phyloP scores from a whole-genome alignment of 2,329 filamentous ascomycete species.

The Pseudogymnoascus sp. region DNA sequence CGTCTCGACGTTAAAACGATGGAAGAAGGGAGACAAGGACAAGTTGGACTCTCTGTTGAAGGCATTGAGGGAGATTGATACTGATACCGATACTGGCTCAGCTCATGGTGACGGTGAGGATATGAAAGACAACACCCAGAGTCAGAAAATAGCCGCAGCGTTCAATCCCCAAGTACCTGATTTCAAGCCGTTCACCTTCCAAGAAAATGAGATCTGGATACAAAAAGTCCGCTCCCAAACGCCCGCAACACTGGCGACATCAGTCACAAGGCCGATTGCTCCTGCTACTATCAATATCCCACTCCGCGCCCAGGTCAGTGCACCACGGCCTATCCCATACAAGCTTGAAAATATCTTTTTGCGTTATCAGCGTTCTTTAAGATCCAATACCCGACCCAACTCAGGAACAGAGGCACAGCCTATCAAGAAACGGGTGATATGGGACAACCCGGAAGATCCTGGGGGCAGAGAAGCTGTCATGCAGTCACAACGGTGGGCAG shows the following conservation, averaged over 20 bases:
- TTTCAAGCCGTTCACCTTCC: neutral
- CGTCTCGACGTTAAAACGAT: neutral
- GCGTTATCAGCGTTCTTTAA: neutral
- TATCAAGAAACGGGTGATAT: neutral
- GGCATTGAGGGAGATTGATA: neutral
- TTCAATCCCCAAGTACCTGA: neutral
- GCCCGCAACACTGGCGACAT: neutral
- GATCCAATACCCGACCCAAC: neutral
- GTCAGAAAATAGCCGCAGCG: neutral
- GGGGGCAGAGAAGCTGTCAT: neutral
- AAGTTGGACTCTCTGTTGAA: neutral
- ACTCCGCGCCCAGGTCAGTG: neutral
- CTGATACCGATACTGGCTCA: neutral
- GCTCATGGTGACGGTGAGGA: neutral
- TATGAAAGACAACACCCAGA: neutral
- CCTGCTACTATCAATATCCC: conserved; percentile 2
- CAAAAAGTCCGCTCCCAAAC: neutral
- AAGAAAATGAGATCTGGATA: neutral
- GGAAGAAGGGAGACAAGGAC: conserved; percentile 1
- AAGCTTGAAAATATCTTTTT: neutral
- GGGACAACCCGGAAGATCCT: conserved; percentile 7
- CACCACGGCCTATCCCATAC: neutral
- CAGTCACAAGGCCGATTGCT: neutral
- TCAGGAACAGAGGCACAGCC: neutral
- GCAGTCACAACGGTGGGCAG: conserved; percentile 8